Conservation (phyloP, 1,284 basidiomycete species). For the Tilletiopsis washingtonensis region DNA sequence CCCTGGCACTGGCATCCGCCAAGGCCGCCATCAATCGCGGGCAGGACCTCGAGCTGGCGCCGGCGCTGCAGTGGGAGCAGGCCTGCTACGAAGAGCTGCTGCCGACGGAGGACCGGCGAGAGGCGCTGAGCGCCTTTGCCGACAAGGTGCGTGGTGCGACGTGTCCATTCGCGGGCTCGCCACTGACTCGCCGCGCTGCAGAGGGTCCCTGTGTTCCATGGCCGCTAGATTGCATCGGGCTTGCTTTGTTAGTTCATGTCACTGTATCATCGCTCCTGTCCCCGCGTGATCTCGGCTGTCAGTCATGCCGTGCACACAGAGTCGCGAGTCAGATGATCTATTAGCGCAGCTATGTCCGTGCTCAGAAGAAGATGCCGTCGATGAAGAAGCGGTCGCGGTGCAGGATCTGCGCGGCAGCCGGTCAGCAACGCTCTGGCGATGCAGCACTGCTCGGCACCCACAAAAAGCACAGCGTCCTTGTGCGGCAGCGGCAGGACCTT, state of each 20-base stretch:
- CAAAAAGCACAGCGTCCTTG: slow-evolving; percentile 16
- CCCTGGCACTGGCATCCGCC: slow-evolving; percentile 76
- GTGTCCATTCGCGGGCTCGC: no score
- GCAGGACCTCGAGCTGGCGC: slow-evolving; percentile 61
- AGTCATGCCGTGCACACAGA: no score
- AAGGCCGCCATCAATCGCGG: slow-evolving; percentile 79
- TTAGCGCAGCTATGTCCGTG: no score
- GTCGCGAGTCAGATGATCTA: no score
- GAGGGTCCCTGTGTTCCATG: no score
- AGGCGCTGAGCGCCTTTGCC: slow-evolving; percentile 79
- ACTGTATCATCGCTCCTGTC: no score
- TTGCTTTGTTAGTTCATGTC: no score
- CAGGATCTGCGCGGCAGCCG: slow-evolving; percentile 7
- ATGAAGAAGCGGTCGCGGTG: slow-evolving; percentile 20
- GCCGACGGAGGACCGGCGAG: slow-evolving; percentile 66
- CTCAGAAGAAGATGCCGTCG: slow-evolving; percentile 16
- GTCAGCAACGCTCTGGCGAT: slow-evolving; percentile 1
- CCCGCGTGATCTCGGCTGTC: no score
- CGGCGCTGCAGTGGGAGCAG: slow-evolving; percentile 78
- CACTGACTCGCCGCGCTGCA: no score
- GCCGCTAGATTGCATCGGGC: no score
- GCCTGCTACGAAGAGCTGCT: slow-evolving; percentile 75
- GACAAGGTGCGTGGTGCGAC: slow-evolving; percentile 39
- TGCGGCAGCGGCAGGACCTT: slow-evolving; percentile 23
- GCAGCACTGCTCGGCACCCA: neutral